phyloP scores from a whole-genome alignment of 345 rosid species.

The Triadica sebifera region DNA sequence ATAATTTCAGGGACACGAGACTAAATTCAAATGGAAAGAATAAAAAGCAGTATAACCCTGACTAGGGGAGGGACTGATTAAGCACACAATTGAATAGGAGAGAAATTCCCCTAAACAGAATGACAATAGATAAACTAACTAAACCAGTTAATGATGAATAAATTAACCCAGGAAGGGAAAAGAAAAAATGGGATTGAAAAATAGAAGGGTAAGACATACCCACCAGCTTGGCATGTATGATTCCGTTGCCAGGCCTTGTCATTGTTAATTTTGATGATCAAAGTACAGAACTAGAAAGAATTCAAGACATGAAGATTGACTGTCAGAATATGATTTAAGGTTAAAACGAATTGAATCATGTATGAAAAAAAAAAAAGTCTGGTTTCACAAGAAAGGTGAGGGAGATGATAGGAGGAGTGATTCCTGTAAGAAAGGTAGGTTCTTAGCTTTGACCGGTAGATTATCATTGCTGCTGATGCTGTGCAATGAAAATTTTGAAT shows the following conservation, averaged over 20 bases:
- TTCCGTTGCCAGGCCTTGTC: conserved; percentile 47
- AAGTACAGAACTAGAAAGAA: neutral
- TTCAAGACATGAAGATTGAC: neutral
- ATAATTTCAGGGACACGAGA: neutral
- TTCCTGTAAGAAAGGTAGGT: neutral
- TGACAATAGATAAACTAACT: neutral
- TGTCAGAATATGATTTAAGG: neutral
- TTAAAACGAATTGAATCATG: no score
- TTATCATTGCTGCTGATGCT: neutral
- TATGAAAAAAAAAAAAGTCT: neutral
- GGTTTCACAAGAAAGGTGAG: neutral
- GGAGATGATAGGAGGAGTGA: neutral
- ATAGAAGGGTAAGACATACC: conserved; percentile 43
- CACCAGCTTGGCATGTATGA: conserved; percentile 54
- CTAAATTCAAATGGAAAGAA: neutral
- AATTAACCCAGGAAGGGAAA: no score
- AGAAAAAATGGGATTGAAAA: neutral
- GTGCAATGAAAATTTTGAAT: no score
- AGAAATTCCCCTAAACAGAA: neutral
- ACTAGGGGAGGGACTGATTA: neutral
- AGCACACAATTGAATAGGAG: neutral
- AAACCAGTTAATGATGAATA: neutral
- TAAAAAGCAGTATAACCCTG: neutral
- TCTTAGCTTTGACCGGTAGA: conserved; percentile 4
- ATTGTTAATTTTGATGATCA: conserved; percentile 22